phyloP scores from a whole-genome alignment of 257 asterid species.

The Verbena officinalis region DNA sequence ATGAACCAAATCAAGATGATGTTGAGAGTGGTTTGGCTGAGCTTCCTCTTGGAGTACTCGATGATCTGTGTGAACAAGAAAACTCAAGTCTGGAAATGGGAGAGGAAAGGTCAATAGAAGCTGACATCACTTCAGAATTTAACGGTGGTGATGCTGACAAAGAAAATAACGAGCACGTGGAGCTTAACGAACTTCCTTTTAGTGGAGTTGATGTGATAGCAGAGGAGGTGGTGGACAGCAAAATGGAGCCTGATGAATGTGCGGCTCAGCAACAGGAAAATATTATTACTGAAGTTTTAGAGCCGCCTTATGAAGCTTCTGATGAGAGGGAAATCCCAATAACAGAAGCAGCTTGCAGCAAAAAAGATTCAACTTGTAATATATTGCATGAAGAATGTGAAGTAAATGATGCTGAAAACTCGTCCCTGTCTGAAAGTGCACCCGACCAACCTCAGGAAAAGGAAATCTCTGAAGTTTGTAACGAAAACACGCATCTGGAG shows the following conservation, averaged over 20 bases:
- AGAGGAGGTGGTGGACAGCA: background rate
- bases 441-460: background rate
- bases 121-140: slow-evolving; percentile 6
- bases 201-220: slow-evolving; percentile 2
- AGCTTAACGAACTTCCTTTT: slow-evolving; percentile 4
- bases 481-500: background rate
- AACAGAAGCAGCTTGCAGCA: background rate
- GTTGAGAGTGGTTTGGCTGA: slow-evolving; percentile 16
- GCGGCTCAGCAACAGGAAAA: slow-evolving; percentile 3
- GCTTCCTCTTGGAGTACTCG: slow-evolving; percentile 27
- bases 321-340: background rate
- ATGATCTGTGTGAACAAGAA: slow-evolving; percentile 10
- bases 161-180: slow-evolving; percentile 12
- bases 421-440: background rate
- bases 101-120: slow-evolving; percentile 20
- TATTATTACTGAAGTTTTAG: background rate
- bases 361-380: slow-evolving; percentile 1
- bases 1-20: background rate
- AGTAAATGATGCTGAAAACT: background rate
- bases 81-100: no score
- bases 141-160: background rate
- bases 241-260: slow-evolving; percentile 12
- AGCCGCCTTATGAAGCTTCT: slow-evolving; percentile 5
- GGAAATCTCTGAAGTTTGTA: background rate
- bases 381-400: background rate